Evolutionary conservation across 2,329 filamentous ascomycete species (phyloP), one percentile per base, ranked within the genome.

Genomic region (Diplodia mutila): DNA sequence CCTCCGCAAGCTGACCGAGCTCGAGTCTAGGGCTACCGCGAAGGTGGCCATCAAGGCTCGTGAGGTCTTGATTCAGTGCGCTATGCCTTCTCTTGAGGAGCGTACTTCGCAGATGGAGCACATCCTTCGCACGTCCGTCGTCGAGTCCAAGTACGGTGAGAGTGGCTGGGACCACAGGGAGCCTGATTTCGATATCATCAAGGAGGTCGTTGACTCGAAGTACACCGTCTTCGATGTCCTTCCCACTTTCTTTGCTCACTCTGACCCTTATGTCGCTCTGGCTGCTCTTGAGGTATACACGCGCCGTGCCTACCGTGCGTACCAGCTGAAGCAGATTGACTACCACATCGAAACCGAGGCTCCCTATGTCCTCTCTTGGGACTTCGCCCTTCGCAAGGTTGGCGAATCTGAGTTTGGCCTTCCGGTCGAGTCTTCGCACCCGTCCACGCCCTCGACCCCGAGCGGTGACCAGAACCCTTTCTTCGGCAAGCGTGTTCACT

Each of bases 191-290:
- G 91, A 96, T 25, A 85, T 97, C 71, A 90, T 99, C 82, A 97
- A 97, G 85, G 95, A 99, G 80, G 94, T 99, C 37, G 93, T 99
- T 64, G 95, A 99, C 80, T 98, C 95, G 66, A 97, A 97, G 83
- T 98, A 96, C 84, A 98, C 94, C 51, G 95, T 99, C 71, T 97
- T 97, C 73, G 95, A 99, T 77, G 95, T 99, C 21, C 82, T 99
- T 72, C 91, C 94, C 8, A 89, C 93, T 68, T 99, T 99, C 88
- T 99, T 99, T 77, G 91, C 90, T 39, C 93, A 99, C 80, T 88
- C 92, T 51, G 95, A 99, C 76, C 90, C 93, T 14, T 98, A 93
- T 92, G 94, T 99, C 34, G 92, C 92, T 8, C 84, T 97, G 69
- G 95, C 95, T 68, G 93, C 95, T 57, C 87, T 99, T 4, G 95